Base-by-base conservation (phyloP, 1,139 yeast genomes). In the Zygosaccharomyces pseudobailii region DNA sequence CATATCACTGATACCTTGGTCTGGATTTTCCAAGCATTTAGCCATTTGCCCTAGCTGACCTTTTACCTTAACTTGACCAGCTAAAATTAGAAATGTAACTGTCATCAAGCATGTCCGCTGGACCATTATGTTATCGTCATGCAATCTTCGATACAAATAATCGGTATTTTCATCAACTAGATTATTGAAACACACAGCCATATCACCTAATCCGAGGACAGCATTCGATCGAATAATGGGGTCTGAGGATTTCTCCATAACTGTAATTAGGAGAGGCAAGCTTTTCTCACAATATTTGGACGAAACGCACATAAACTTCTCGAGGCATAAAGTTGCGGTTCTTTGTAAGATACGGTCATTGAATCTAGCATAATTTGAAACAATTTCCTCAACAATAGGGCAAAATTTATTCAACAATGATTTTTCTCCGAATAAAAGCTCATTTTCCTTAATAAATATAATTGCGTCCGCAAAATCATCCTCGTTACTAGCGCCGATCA, bases 41-140 rank as follows among this genome's bases (percentile, higher is more conserved):
- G 98, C 98, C 96, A 94, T 88, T 49, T 94, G 90, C n/a, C 96
- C 88, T 31, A 94, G 72, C 66, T 92, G 97, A 1, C 98, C 98
- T 66, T 92, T 92, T 42, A 92, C 97, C 66, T 94, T 94, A 43
- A 94, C 96, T 70, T 94, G 98, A 0, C 98, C 99, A 0, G 97
- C 98, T 55, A 94, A 77, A 68, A 94, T 94, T 61, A 94, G 76
- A 66, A 92, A 92, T 0, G 98, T 94, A 6, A 94, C 88, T 0
- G 98, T 92, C 96, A 92, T 92, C 56, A 94, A 76, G 71, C 97
- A 89, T 0, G 98, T 92, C 58, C 96, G 78, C 69, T 92, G 97
- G 5, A 94, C 98, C 79, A 87, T 85, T 43, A 89, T 73, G 63
- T 85, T 86, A 2, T 78, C 78, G 66, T 94, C 98, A 39, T 86